Conservation (phyloP, 192 early-diverging fungal genomes). For the Borealophlyctis nickersoniae region DNA sequence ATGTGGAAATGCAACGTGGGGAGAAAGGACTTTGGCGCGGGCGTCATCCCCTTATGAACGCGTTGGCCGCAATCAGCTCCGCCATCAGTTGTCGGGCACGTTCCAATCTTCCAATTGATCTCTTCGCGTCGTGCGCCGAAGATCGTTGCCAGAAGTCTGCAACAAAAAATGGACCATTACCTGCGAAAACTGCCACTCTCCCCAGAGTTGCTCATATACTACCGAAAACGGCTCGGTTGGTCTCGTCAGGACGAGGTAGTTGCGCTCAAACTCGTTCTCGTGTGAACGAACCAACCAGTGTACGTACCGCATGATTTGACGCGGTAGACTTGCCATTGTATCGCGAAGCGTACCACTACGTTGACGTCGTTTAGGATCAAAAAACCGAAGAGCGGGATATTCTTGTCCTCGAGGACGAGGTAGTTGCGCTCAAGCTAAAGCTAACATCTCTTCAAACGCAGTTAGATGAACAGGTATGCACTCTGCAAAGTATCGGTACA, state of each 20-base stretch:
- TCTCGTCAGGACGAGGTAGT: neutral
- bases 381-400: slow-evolving; percentile 32
- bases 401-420: slow-evolving; percentile 44
- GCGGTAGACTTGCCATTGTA: neutral
- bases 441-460: slow-evolving; percentile 48
- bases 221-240: slow-evolving; percentile 30
- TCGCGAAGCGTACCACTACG: neutral
- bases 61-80: too few relatives aligned
- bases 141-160: too few relatives aligned
- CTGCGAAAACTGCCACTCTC: slow-evolving; percentile 31
- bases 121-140: too few relatives aligned
- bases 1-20: too few relatives aligned
- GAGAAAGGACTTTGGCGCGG: too few relatives aligned
- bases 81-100: too few relatives aligned
- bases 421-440: slow-evolving; percentile 40
- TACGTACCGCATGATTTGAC: too few relatives aligned
- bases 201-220: slow-evolving; percentile 32
- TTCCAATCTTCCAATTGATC: too few relatives aligned
- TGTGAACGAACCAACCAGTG: too few relatives aligned
- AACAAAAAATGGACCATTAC: slow-evolving; percentile 24
- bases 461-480: slow-evolving; percentile 49
- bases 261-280: neutral
- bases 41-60: too few relatives aligned
- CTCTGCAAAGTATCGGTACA: too few relatives aligned
- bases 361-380: neutral